Conservation (phyloP, 2,329 filamentous ascomycete species). For the Paecilomyces sp. region DNA sequence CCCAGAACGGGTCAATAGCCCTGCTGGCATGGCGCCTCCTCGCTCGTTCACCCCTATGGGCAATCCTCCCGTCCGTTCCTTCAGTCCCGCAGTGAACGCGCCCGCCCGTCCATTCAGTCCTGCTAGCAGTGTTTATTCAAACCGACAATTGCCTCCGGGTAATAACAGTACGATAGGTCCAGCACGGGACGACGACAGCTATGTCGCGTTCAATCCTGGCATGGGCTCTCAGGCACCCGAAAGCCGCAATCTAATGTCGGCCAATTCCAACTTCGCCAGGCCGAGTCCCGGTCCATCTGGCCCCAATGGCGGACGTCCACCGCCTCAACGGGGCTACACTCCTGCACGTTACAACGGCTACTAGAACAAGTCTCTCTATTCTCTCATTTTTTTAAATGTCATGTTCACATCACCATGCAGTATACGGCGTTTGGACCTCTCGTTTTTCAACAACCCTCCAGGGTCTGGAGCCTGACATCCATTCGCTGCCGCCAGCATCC, state of each 20-base stretch:
- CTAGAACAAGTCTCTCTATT: neutral
- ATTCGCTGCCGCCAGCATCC: neutral
- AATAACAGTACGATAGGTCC: constrained; percentile 4
- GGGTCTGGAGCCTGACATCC: neutral
- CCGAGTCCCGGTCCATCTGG: neutral
- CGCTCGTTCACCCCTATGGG: constrained; percentile 8
- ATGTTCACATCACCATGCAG: neutral
- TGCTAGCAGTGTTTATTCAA: neutral
- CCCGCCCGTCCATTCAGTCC: neutral
- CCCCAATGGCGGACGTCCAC: neutral
- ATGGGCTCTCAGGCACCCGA: neutral
- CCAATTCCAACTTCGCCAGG: neutral
- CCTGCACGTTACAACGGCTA: neutral
- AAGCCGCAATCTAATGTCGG: neutral
- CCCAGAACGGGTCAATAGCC: neutral
- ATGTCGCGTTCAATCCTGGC: constrained; percentile 6
- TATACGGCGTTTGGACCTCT: neutral
- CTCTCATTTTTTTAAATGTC: neutral
- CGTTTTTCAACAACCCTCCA: neutral
- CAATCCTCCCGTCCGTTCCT: constrained; percentile 4
- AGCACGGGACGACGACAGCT: constrained; percentile 4
- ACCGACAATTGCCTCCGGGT: neutral
- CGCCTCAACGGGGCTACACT: neutral
- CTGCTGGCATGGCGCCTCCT: constrained; percentile 3
- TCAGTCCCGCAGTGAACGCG: constrained; percentile 5